Evolutionary conservation across 2,329 filamentous ascomycete species (phyloP).

Genomic region (Aulographum hederae): DNA sequence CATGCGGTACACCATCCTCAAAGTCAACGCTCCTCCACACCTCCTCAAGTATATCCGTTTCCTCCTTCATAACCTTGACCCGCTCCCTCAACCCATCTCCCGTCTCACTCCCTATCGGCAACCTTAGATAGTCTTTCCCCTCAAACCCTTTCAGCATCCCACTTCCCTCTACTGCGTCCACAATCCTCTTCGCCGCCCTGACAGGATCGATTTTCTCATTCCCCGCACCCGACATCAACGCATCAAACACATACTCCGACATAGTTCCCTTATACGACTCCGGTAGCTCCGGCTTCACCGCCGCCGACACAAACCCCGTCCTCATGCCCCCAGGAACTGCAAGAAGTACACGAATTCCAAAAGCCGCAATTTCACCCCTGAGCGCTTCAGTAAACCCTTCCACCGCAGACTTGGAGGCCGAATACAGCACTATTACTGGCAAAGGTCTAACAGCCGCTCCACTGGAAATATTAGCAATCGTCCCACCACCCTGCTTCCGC

Average conservation of each 20-base stretch:
- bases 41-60: neutral
- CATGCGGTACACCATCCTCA: no score
- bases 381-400: neutral
- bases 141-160: neutral
- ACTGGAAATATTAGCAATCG: neutral
- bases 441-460: neutral
- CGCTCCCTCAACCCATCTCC: no score
- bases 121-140: no score
- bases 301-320: no score
- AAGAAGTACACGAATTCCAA: neutral
- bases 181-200: neutral
- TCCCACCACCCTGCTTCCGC: neutral
- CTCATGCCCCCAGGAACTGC: neutral
- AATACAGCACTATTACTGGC: neutral
- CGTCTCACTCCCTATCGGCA: neutral
- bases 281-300: neutral
- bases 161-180: neutral
- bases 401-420: neutral
- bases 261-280: neutral
- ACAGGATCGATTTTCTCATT: neutral
- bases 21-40: neutral
- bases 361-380: neutral
- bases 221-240: neutral
- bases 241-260: neutral
- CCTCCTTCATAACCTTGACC: neutral